phyloP scores from a whole-genome alignment of 176 grass and related monocot species.

The Panicum miliaceum region DNA sequence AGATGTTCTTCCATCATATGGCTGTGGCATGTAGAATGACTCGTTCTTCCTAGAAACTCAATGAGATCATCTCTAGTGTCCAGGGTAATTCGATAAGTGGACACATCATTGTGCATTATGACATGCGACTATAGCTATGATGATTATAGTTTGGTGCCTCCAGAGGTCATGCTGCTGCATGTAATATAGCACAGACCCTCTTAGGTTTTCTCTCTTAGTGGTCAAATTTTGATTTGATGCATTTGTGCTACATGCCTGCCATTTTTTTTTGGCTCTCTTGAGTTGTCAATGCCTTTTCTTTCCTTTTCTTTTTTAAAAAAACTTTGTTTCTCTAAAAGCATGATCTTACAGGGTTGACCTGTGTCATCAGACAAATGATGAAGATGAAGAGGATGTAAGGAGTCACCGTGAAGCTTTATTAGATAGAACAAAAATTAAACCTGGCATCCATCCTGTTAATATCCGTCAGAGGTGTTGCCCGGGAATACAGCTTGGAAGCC shows the following conservation, averaged over 20 bases:
- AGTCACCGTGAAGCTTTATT: conserved; percentile 81
- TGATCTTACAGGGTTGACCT: conserved; percentile 89
- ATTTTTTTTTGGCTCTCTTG: conserved; percentile 1
- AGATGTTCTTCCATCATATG: conserved; percentile 7
- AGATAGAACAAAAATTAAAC: conserved; percentile 73
- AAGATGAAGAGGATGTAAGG: conserved; percentile 87
- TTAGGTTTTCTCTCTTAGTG: conserved; percentile 26
- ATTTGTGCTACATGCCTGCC: not conserved
- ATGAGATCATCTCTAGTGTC: not conserved
- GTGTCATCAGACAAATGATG: conserved; percentile 96
- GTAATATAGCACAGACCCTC: conserved; percentile 5
- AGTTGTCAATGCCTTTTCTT: conserved; percentile 23
- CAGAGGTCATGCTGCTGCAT: conserved; percentile 32
- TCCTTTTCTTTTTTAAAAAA: not conserved
- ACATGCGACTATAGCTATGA: not conserved
- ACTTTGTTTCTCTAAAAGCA: conserved; percentile 42
- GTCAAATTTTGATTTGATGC: conserved; percentile 25
- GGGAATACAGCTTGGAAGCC: conserved; percentile 79
- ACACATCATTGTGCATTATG: not conserved
- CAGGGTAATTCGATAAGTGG: not conserved
- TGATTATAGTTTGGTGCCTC: conserved; percentile 6
- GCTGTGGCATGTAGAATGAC: not conserved
- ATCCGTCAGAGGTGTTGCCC: conserved; percentile 65
- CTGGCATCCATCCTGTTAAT: conserved; percentile 54
- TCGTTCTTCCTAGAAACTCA: not conserved